phyloP scores from a whole-genome alignment of 2,329 filamentous ascomycete genomes.

The Penicillium sp. region DNA sequence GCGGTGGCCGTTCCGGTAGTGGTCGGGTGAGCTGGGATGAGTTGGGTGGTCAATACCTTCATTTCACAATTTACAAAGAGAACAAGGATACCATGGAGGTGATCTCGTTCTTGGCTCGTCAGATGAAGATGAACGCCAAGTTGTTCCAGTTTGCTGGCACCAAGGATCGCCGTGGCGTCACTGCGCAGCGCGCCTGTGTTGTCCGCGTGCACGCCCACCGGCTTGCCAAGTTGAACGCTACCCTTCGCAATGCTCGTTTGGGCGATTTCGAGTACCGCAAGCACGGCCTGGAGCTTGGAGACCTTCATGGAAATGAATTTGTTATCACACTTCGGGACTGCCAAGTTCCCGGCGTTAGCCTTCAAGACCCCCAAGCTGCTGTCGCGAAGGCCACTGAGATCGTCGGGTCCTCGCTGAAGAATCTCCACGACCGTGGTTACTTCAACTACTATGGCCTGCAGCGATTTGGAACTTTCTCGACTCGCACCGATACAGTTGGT shows the following conservation, averaged over 20 bases:
- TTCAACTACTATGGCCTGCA: slow-evolving; percentile 99
- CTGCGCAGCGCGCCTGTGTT: slow-evolving; percentile 76
- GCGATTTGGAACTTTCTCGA: slow-evolving; percentile 84
- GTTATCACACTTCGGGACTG: slow-evolving; percentile 88
- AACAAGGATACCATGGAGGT: slow-evolving; percentile 97
- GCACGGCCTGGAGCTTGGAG: slow-evolving; percentile 74
- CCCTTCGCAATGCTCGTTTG: slow-evolving; percentile 62
- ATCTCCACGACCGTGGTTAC: slow-evolving; percentile 74
- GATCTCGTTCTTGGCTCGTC: slow-evolving; percentile 71
- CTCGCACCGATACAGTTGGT: slow-evolving; percentile 82
- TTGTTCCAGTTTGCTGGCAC: slow-evolving; percentile 81
- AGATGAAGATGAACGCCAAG: slow-evolving; percentile 68
- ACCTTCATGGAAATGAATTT: slow-evolving; percentile 88
- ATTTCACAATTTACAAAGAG: slow-evolving; percentile 93
- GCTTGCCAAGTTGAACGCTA: slow-evolving; percentile 63
- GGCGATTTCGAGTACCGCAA: slow-evolving; percentile 80
- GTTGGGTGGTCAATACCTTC: slow-evolving; percentile 75
- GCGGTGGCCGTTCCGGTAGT: slow-evolving; percentile 27
- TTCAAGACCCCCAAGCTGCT: slow-evolving; percentile 47
- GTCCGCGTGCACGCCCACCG: slow-evolving; percentile 61
- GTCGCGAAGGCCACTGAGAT: slow-evolving; percentile 43
- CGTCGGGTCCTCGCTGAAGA: slow-evolving; percentile 61
- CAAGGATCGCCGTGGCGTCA: slow-evolving; percentile 85
- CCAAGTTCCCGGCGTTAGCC: slow-evolving; percentile 53
- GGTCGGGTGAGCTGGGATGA: slow-evolving; percentile 61